phyloP scores from a whole-genome alignment of 257 asterid genomes.

The Parsonsia alboflavescens region DNA sequence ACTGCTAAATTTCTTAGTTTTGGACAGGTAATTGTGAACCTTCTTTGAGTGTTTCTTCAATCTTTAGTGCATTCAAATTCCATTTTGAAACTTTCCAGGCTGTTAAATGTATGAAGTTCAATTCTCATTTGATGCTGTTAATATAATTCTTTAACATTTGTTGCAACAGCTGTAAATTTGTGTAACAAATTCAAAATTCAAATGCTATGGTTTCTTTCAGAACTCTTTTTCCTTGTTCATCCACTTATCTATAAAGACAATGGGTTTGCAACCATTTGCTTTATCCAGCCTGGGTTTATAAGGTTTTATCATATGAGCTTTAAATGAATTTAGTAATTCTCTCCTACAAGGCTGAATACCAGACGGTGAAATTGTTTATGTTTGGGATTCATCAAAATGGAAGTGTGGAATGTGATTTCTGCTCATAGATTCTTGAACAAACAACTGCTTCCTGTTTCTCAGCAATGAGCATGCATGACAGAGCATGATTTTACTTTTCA shows the following conservation, averaged over 20 bases:
- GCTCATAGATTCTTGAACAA: neutral
- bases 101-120: neutral
- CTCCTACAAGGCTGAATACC: neutral
- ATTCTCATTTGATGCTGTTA: neutral
- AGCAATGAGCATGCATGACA: neutral
- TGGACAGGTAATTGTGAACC: constrained; percentile 58
- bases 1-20: constrained; percentile 92
- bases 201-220: neutral
- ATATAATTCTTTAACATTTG: neutral
- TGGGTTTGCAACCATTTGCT: neutral
- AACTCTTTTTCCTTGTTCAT: neutral
- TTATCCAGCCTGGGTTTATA: neutral
- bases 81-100: neutral
- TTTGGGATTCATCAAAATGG: neutral
- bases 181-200: neutral
- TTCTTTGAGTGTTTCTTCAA: neutral
- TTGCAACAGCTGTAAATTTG: neutral
- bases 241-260: neutral
- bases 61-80: neutral
- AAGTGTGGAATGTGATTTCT: neutral
- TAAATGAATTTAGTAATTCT: neutral
- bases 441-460: neutral
- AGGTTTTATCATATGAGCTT: neutral
- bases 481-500: neutral
- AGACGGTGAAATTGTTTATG: neutral